These are phyloP conservation scores for Tilletia setariae DNA, from an alignment of 1,284 basidiomycete species.

Conservation along the genomic window DNA sequence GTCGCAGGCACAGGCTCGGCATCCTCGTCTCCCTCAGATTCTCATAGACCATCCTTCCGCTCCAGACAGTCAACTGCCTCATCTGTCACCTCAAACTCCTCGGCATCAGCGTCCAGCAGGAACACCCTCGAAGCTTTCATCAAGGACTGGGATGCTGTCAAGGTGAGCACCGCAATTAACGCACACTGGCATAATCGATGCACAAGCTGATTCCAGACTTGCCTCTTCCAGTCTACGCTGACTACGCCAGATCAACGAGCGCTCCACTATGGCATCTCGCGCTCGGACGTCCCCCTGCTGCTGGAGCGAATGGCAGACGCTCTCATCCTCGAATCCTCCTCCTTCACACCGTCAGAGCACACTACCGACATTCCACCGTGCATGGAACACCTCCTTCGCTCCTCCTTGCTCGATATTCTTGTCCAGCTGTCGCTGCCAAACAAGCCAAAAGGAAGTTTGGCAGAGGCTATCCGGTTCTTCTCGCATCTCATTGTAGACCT, in stretches of 20 bases:
- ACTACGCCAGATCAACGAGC: conserved; percentile 76
- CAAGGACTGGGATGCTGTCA: conserved; percentile 31
- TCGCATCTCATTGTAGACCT: conserved; percentile 49
- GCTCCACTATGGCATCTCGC: conserved; percentile 71
- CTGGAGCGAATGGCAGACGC: conserved; percentile 81
- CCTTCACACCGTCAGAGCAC: conserved; percentile 61
- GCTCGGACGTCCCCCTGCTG: conserved; percentile 74
- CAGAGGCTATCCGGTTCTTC: conserved; percentile 47
- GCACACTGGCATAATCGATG: too few relatives aligned
- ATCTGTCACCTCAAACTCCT: not conserved
- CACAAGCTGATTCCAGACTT: not conserved
- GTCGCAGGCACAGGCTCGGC: conserved; percentile 8
- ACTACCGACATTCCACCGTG: conserved; percentile 59
- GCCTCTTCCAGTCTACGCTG: conserved; percentile 58
- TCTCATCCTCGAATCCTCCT: conserved; percentile 77
- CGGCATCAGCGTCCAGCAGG: not conserved
- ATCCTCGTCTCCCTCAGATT: not conserved
- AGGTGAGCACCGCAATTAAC: conserved; percentile 23
- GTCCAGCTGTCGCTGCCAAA: conserved; percentile 47
- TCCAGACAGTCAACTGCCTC: not conserved
- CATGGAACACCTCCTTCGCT: conserved; percentile 84
- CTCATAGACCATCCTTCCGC: not conserved
- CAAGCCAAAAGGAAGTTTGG: conserved; percentile 43
- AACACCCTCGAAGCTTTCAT: conserved; percentile 19
- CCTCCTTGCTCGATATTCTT: conserved; percentile 51